Conservation (phyloP, 2,329 filamentous ascomycete genomes). For the Tolypocladium ophioglossoides region DNA sequence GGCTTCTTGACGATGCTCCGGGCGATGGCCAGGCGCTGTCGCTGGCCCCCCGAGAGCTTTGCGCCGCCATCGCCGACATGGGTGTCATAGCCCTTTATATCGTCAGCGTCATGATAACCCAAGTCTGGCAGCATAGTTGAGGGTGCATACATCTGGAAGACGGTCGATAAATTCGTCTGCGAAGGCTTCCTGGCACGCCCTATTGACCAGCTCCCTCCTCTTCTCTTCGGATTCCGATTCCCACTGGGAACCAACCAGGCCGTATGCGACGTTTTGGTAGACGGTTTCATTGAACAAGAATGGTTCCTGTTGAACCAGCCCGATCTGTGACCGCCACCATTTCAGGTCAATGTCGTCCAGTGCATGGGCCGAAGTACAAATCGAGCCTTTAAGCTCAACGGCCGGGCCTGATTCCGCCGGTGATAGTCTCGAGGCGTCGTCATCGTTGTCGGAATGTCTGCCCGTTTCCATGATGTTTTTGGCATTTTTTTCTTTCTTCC, state of each 20-base stretch:
- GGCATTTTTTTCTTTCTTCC: constrained; percentile 19
- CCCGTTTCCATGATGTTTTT: no score
- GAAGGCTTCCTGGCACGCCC: constrained; percentile 57
- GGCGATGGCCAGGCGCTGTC: constrained; percentile 70
- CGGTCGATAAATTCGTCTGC: constrained; percentile 58
- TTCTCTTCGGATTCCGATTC: constrained; percentile 39
- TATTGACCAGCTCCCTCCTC: constrained; percentile 48
- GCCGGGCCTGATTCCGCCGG: constrained; percentile 28
- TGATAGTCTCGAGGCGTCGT: constrained; percentile 16
- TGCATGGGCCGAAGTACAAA: constrained; percentile 41
- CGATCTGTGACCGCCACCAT: constrained; percentile 52
- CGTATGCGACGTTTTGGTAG: constrained; percentile 50
- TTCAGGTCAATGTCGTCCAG: constrained; percentile 50
- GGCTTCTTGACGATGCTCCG: constrained; percentile 64
- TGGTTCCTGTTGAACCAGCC: constrained; percentile 57
- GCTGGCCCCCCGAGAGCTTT: constrained; percentile 73
- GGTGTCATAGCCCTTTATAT: constrained; percentile 54
- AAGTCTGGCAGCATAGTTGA: neutral
- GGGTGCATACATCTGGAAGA: constrained; percentile 39
- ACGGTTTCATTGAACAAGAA: constrained; percentile 59
- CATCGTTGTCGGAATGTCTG: constrained; percentile 12
- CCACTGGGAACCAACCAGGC: constrained; percentile 41
- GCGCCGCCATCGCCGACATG: constrained; percentile 67
- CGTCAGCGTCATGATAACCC: neutral
- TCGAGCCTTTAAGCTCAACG: constrained; percentile 32